Percentiles rank a stretch among this genome's conserved stretches.
phyloP scores from a whole-genome alignment of 1,139 yeast species.

The Tardiomyces blankii region DNA sequence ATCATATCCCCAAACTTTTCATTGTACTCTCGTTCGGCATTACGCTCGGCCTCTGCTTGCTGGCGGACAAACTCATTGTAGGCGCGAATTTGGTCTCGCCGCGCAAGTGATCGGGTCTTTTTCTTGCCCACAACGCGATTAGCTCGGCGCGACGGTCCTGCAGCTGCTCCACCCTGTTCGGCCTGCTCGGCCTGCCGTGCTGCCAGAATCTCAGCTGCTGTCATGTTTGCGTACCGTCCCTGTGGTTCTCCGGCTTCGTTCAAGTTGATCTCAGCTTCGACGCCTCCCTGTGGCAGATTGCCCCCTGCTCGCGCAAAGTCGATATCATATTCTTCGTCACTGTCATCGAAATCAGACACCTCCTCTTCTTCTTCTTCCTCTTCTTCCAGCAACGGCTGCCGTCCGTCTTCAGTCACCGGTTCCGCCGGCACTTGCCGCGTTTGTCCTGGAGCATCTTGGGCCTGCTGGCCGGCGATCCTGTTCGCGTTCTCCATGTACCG shows the following conservation, averaged over 20 bases:
- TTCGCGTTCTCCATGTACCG: no score
- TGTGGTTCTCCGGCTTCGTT: background rate
- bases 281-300: background rate
- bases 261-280: background rate
- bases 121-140: slow-evolving; percentile 21
- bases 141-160: background rate
- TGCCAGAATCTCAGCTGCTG: background rate
- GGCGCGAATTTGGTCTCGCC: slow-evolving; percentile 21
- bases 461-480: no score
- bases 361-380: no score
- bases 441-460: no score
- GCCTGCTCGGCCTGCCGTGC: background rate
- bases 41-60: slow-evolving; percentile 17
- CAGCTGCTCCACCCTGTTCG: background rate
- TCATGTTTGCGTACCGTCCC: background rate
- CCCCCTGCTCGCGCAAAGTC: background rate
- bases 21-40: slow-evolving; percentile 14
- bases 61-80: slow-evolving; percentile 23
- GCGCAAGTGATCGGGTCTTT: slow-evolving; percentile 23
- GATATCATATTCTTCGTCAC: background rate
- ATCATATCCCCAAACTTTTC: slow-evolving; percentile 21
- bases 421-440: no score
- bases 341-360: no score
- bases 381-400: no score
- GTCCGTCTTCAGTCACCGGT: no score